Evolutionary conservation across 1,284 basidiomycete genomes (phyloP), one percentile per base, ranked within the genome.

Genomic region (Marasmius fiardii): DNA sequence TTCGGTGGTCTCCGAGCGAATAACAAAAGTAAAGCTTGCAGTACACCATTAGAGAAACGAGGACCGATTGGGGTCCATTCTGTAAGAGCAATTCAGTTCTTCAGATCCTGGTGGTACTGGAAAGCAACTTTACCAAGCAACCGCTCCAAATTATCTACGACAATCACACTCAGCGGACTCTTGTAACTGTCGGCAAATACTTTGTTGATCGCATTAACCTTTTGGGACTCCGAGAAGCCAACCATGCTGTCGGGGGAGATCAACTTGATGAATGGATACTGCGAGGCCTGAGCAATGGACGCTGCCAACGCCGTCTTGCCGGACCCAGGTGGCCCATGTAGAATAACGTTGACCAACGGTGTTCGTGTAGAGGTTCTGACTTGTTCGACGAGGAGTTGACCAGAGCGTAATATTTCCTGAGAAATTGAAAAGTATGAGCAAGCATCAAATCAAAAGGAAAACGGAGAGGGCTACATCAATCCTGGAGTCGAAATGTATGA

Each of bases 31-130:
- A 99, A 74, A 0, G 95, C 83, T 72, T 99, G 97, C 34, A 99
- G 76, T 10, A 99, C 93, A 12, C 88, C 79, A 69, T 99, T 99
- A 2, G 94, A 97, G 77, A 98, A 99, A 52, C 95, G 82, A 14
- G 92, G 94, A 1, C 96, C 96, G 72, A 99, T 92, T 3, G 95
- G 94, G n/a, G 95, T 95, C 90, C 94, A 99, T 63, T 97, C 95
- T 94, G 51, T 52, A 43, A 39, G 12, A 41, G 37, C 35, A 28
- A 11, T 20, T 4, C 6, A 50, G 37, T 34, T 45, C 44, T 39
- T 20, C 31, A 39, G 44, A 43, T n/a, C 14, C 24, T 14, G 16
- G 37, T 3, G 11, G 58, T 49, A 31, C 28, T 10, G 43, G 20
- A 26, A 41, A 23, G 20, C 70, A 31, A 31, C 28, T 85, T 60